These are phyloP conservation scores for Chrysochromulina tobinii DNA, from an alignment of 78 protist species.

Conservation along the genomic window DNA sequence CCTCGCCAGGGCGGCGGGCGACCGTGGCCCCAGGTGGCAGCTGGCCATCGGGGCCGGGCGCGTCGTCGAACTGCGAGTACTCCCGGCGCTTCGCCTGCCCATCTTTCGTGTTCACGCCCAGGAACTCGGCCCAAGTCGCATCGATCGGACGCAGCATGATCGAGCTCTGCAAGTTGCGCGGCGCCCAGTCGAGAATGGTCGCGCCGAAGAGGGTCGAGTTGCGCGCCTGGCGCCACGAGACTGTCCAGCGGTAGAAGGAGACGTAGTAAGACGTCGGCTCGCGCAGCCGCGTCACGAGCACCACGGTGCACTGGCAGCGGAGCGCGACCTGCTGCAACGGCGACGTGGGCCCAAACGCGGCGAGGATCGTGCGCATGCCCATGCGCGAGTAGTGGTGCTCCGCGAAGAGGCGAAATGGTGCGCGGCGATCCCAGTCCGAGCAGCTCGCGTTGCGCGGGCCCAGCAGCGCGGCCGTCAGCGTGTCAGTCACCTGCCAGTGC, in stretches of 20 bases:
- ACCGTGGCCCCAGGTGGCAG: neutral
- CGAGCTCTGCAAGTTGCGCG: neutral
- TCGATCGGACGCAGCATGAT: neutral
- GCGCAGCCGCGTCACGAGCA: neutral
- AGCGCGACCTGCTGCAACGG: neutral
- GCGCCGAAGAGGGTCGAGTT: neutral
- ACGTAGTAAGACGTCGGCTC: neutral
- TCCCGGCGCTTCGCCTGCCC: neutral
- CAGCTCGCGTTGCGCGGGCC: too few species aligned
- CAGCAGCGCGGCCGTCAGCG: neutral
- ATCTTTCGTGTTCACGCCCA: neutral
- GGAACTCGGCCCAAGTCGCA: neutral
- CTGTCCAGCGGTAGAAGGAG: constrained; percentile 23
- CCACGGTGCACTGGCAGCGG: neutral
- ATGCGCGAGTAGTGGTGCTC: neutral
- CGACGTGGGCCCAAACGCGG: neutral
- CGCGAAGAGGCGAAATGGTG: neutral
- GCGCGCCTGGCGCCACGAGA: neutral
- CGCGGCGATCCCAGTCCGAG: neutral
- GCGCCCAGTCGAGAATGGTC: neutral
- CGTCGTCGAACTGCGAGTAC: neutral
- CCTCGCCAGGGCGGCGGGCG: neutral
- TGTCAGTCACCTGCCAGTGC: neutral
- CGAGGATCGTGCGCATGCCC: neutral
- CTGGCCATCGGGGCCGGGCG: neutral